These are phyloP conservation scores for Hippophae gyantsensis DNA, from an alignment of 306 rosid species.

Conservation along the genomic window DNA sequence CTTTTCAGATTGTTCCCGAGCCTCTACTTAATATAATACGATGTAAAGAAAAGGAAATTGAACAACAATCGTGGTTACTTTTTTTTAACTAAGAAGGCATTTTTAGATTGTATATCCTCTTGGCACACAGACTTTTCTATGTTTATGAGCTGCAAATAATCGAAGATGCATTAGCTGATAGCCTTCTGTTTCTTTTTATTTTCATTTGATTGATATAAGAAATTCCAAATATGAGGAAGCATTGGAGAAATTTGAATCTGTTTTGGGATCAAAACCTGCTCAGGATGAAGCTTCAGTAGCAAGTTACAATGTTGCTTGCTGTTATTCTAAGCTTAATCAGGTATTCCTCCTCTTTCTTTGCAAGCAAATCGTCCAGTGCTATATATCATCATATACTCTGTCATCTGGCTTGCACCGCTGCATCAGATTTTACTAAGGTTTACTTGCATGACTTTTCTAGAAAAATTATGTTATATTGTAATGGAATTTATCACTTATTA, in stretches of 20 bases:
- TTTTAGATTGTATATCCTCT: neutral
- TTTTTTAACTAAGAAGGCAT: neutral
- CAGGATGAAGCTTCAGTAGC: constrained; percentile 72
- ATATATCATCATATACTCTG: neutral
- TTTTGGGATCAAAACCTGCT: constrained; percentile 76
- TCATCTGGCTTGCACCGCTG: too few relatives aligned
- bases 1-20: too few relatives aligned
- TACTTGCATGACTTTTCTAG: too few relatives aligned
- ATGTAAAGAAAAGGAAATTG: neutral
- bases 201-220: constrained; percentile 24
- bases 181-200: neutral
- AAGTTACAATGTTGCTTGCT: constrained; percentile 89
- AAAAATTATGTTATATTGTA: too few relatives aligned
- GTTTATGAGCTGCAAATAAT: constrained; percentile 9
- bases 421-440: too few relatives aligned
- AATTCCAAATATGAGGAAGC: constrained; percentile 81
- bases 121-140: neutral
- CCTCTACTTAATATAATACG: too few relatives aligned
- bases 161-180: neutral
- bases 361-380: neutral
- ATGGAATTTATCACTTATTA: too few relatives aligned
- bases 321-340: constrained; percentile 92
- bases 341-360: constrained; percentile 25
- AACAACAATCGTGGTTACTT: neutral
- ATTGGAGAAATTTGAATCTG: constrained; percentile 73